These are phyloP conservation scores for Erucastrum elatum DNA, from an alignment of 345 rosid species.

Conservation along the genomic window DNA sequence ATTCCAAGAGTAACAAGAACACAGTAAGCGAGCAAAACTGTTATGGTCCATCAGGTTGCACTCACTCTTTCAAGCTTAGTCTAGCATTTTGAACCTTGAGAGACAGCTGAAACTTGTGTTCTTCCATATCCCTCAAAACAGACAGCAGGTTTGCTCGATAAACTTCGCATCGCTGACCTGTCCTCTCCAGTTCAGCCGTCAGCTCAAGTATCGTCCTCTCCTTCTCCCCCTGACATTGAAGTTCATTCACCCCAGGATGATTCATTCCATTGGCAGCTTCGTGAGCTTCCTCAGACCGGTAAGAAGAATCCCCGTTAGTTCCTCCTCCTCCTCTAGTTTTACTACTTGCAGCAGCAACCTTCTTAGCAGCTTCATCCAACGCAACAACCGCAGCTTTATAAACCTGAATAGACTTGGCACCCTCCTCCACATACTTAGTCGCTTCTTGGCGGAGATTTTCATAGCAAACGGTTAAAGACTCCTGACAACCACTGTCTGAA, in stretches of 20 bases:
- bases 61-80: slow-evolving; percentile 74
- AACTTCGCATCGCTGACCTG: slow-evolving; percentile 66
- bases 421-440: slow-evolving; percentile 76
- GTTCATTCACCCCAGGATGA: slow-evolving; percentile 54
- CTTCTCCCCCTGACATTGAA: slow-evolving; percentile 61
- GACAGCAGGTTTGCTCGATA: slow-evolving; percentile 66
- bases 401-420: slow-evolving; percentile 66
- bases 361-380: slow-evolving; percentile 66
- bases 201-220: slow-evolving; percentile 63
- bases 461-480: slow-evolving; percentile 54
- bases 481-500: slow-evolving; percentile 44
- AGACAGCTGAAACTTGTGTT: slow-evolving; percentile 73
- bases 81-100: slow-evolving; percentile 85
- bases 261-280: slow-evolving; percentile 39
- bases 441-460: slow-evolving; percentile 74
- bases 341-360: slow-evolving; percentile 54
- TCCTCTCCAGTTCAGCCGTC: slow-evolving; percentile 61
- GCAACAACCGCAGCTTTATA: slow-evolving; percentile 78
- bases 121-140: slow-evolving; percentile 83
- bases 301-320: slow-evolving; percentile 48
- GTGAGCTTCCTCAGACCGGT: slow-evolving; percentile 44
- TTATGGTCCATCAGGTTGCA: slow-evolving; percentile 41
- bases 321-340: slow-evolving; percentile 46
- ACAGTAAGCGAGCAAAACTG: neutral
- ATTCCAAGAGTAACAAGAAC: neutral